Evolutionary conservation across 805 yeast genomes (phyloP).

Genomic region (Scheffersomyces spartinae): DNA sequence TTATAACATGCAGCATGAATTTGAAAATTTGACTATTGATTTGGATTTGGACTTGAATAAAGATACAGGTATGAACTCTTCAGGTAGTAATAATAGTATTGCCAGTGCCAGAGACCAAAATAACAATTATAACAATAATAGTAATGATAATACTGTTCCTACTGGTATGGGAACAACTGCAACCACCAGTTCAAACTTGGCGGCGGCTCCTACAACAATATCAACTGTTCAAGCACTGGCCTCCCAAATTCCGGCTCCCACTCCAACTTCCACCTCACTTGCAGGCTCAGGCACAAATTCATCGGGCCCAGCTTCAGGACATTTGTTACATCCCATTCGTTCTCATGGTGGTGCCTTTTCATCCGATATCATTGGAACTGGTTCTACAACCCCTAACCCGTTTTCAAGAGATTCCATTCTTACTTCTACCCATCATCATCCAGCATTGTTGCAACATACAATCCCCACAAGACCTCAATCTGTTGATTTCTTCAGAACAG

Average conservation of each 20-base stretch:
- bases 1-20: slow-evolving; percentile 34
- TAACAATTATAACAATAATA: slow-evolving; percentile 2
- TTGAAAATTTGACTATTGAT: slow-evolving; percentile 34
- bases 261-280: no score
- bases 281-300: slow-evolving; percentile 4
- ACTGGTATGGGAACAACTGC: slow-evolving; percentile 1
- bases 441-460: slow-evolving; percentile 9
- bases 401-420: slow-evolving; percentile 11
- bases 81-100: no score
- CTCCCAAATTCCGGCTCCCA: slow-evolving; percentile 1
- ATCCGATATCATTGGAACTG: no score
- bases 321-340: slow-evolving; percentile 6
- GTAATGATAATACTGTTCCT: slow-evolving; percentile 1
- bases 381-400: slow-evolving; percentile 3
- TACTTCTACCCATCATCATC: slow-evolving; percentile 9
- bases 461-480: slow-evolving; percentile 30
- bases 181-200: slow-evolving; percentile 1
- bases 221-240: slow-evolving; percentile 1
- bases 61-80: slow-evolving; percentile 4
- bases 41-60: slow-evolving; percentile 31
- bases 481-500: slow-evolving; percentile 34
- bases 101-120: no score
- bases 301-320: slow-evolving; percentile 9
- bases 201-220: slow-evolving; percentile 1
- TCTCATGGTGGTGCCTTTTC: slow-evolving; percentile 5